Evolutionary conservation across 2,329 filamentous ascomycete genomes (phyloP), one percentile per base, ranked within the genome.

Genomic region (Diplodia intermedia): DNA sequence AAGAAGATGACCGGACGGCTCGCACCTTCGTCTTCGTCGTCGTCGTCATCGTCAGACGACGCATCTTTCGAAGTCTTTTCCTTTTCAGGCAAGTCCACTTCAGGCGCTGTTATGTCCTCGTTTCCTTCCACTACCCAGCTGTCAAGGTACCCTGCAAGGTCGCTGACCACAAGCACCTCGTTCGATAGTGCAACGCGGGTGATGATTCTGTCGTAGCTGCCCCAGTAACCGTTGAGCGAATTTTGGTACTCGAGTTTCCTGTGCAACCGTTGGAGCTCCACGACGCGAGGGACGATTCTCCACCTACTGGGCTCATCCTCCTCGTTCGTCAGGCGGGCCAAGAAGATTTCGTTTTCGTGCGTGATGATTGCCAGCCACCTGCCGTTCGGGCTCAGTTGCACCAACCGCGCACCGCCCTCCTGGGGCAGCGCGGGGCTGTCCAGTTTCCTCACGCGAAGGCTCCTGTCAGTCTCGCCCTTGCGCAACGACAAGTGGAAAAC

Each of bases 121-220:
- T 86, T 78, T 47, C 86, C 86, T 74, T 88, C 85, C 66, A 97
- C 80, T 1, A 93, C 81, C 91, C 94, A 99, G 20, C 90, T 93
- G 75, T 98, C 94, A 38, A 98, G 84, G 78, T 90, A 93, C 53
- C 95, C 95, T 53, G 91, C 89, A 65, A 97, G 80, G 77, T 97
- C 94, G 57, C 90, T 89, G 36, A 89, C 87, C 9, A 91, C 93
- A 56, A 98, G 82, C 70, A 97, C 87, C 71, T 86, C 88, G 5
- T 89, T 83, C 11, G 93, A 94, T 78, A 98, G 97, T 2, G 89
- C 85, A 31, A 90, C 78, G 66, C 92, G 90, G 43, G 86, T 89
- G 71, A 98, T 89, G 54, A 85, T 90, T 76, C 91, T 87, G 70
- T 93, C 88, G 79, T 97, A 98, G 31, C 82, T 81, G n/a, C 90